Percentiles rank a stretch among this genome's conserved stretches.
phyloP scores from a whole-genome alignment of 2,329 filamentous ascomycete species.

The Hirsutella rhossiliensis region DNA sequence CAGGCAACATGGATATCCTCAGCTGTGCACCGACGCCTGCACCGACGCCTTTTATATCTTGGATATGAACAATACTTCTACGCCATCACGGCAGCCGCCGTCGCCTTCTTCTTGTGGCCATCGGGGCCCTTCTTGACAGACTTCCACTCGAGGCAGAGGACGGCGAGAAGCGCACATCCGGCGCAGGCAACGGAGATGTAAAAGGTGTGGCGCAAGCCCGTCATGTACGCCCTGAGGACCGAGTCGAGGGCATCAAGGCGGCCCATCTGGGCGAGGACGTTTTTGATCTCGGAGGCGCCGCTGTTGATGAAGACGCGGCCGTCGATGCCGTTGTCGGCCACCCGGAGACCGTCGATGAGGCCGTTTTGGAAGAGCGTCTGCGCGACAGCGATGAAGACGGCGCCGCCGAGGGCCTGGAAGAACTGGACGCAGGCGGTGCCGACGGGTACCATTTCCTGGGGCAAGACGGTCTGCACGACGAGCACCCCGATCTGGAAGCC shows the following conservation, averaged over 20 bases:
- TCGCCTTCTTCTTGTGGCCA: constrained; percentile 13
- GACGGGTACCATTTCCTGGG: constrained; percentile 34
- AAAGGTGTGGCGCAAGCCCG: constrained; percentile 35
- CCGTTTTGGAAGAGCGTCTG: constrained; percentile 59
- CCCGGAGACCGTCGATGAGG: constrained; percentile 38
- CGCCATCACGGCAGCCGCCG: constrained; percentile 10
- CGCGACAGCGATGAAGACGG: constrained; percentile 51
- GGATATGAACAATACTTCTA: too few species aligned
- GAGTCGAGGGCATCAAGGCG: constrained; percentile 27
- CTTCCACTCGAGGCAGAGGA: constrained; percentile 36
- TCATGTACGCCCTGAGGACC: constrained; percentile 36
- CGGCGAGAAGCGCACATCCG: constrained; percentile 29
- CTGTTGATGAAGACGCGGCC: constrained; percentile 36
- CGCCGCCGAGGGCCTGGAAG: constrained; percentile 53
- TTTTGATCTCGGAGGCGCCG: constrained; percentile 36
- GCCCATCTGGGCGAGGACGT: constrained; percentile 28
- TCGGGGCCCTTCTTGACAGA: constrained; percentile 34
- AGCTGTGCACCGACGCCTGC: too few species aligned
- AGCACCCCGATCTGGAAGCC: constrained; percentile 36
- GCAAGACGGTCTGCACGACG: constrained; percentile 39
- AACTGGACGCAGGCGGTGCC: constrained; percentile 44
- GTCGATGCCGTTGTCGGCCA: constrained; percentile 31
- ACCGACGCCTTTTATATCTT: neutral
- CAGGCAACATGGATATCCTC: too few species aligned
- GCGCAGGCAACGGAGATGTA: constrained; percentile 39